phyloP scores from a whole-genome alignment of 2,329 filamentous ascomycete genomes.

The Neobulgaria alba region DNA sequence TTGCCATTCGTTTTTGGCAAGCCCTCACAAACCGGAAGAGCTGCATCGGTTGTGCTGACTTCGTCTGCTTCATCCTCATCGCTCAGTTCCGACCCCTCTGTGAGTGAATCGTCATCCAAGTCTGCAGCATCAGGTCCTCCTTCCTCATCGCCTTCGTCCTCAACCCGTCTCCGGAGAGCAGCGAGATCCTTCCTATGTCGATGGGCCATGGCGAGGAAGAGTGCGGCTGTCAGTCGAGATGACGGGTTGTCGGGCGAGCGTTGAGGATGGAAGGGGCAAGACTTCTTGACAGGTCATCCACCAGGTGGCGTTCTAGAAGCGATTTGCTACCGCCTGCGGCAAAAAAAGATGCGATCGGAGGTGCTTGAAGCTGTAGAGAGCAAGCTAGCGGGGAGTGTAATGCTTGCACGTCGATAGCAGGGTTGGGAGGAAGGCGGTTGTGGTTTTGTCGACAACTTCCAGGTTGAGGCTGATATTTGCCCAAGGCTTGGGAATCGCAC shows the following conservation, averaged over 20 bases:
- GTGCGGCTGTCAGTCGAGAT: slow-evolving; percentile 22
- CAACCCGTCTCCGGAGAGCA: slow-evolving; percentile 51
- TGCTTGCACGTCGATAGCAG: no score
- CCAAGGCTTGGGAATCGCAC: no score
- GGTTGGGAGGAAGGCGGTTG: no score
- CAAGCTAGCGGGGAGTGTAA: no score
- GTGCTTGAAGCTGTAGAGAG: no score
- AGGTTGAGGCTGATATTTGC: no score
- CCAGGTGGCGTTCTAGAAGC: slow-evolving; percentile 23
- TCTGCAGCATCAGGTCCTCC: slow-evolving; percentile 46
- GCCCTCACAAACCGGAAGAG: slow-evolving; percentile 35
- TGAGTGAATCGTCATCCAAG: slow-evolving; percentile 56
- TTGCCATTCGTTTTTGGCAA: slow-evolving; percentile 28
- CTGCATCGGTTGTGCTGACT: slow-evolving; percentile 54
- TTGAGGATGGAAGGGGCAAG: slow-evolving; percentile 23
- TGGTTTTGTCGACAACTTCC: no score
- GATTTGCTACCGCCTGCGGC: slow-evolving; percentile 28
- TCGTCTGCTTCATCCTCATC: slow-evolving; percentile 57
- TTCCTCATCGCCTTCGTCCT: slow-evolving; percentile 65
- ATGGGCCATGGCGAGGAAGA: slow-evolving; percentile 37
- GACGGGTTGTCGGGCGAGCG: slow-evolving; percentile 27
- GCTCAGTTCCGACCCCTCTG: slow-evolving; percentile 53
- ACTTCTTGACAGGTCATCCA: slow-evolving; percentile 29
- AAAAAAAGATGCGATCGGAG: no score
- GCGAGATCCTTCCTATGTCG: slow-evolving; percentile 56